Conservation (phyloP, 2,329 filamentous ascomycete species). For the Septoria petroselini region DNA sequence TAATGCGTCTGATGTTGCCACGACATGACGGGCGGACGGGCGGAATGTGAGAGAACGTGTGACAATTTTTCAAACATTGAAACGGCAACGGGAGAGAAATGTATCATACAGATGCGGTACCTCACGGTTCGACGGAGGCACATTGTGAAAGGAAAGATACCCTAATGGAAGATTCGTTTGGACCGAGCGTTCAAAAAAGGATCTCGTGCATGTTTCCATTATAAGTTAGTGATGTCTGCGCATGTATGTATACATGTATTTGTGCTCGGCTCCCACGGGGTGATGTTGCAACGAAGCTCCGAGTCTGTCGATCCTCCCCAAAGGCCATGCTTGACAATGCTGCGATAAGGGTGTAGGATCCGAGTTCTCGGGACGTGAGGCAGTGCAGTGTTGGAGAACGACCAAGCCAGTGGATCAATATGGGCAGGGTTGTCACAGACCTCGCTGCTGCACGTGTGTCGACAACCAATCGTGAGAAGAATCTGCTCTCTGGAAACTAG, state of each 20-base stretch:
- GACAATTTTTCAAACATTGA: neutral
- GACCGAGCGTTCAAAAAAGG: no score
- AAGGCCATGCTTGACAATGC: no score
- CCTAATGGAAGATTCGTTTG: neutral
- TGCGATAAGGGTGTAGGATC: no score
- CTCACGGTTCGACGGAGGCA: constrained; percentile 2
- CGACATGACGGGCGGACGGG: neutral
- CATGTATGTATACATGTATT: no score
- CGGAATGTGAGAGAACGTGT: neutral
- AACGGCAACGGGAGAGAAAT: neutral
- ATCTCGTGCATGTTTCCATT: no score
- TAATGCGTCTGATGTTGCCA: neutral
- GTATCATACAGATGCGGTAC: constrained; percentile 1
- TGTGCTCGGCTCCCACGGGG: no score
- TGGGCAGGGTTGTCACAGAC: neutral
- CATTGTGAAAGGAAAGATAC: neutral
- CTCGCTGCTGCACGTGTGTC: neutral
- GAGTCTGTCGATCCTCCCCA: no score
- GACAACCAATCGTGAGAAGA: neutral
- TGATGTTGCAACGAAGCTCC: no score
- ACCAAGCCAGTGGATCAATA: neutral
- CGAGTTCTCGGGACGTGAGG: no score
- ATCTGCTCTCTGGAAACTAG: no score
- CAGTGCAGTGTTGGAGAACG: neutral
- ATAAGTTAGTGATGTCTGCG: no score